Evolutionary conservation across 1,139 yeast species (phyloP).

Genomic region (Geotrichum phurueaensis): DNA sequence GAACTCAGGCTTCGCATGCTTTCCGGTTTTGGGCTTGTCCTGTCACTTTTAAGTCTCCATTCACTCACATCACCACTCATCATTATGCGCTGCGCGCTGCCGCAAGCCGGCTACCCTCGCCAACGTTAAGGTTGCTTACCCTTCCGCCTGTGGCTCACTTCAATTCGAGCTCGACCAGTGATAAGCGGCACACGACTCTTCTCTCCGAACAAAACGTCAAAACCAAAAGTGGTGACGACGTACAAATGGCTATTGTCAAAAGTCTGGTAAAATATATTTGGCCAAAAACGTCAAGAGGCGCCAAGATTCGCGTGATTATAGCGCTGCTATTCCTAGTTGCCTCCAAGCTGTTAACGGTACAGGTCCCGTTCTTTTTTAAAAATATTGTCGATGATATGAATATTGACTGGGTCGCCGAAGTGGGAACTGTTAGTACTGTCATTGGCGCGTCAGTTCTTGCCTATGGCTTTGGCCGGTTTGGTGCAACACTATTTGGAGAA

Average conservation of each 20-base stretch:
- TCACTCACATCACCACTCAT: neutral
- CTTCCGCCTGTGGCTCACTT: neutral
- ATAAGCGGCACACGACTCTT: conserved; percentile 12
- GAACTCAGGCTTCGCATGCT: neutral
- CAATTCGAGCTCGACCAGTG: conserved; percentile 12
- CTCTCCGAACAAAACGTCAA: conserved; percentile 12
- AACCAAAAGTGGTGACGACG: conserved; percentile 12
- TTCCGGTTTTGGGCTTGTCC: neutral
- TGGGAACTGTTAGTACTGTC: conserved; percentile 50
- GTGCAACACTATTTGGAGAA: conserved; percentile 94
- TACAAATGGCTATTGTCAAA: conserved; percentile 27
- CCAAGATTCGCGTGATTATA: conserved; percentile 65
- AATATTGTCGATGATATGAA: conserved; percentile 88
- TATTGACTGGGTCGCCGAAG: conserved; percentile 67
- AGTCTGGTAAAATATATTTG: conserved; percentile 66
- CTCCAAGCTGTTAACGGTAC: conserved; percentile 82
- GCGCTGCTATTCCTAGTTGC: conserved; percentile 70
- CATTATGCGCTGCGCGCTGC: neutral
- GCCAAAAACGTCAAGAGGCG: conserved; percentile 71
- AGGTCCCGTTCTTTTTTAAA: conserved; percentile 93
- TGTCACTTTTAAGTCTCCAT: neutral
- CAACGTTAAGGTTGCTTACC: too few relatives aligned
- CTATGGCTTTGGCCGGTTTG: conserved; percentile 91
- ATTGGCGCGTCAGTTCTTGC: conserved; percentile 75
- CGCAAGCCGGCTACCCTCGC: neutral